Conservation (phyloP, 2,329 filamentous ascomycete genomes). For the Nemania bipapillata region DNA sequence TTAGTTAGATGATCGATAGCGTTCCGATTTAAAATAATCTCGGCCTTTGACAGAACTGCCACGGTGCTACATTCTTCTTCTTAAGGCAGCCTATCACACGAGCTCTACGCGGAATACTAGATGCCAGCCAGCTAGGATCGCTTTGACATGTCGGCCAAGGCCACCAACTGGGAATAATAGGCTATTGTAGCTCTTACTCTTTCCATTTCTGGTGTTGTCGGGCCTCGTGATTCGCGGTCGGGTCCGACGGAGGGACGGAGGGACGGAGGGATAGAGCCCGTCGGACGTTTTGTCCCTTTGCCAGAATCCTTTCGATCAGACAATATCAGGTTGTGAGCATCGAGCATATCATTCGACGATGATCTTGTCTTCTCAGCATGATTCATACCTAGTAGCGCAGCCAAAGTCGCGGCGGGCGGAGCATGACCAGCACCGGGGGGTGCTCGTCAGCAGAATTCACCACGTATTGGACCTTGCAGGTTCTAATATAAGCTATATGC, state of each 20-base stretch:
- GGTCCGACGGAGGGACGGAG: constrained; percentile 9
- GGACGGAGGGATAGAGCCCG: constrained; percentile 1
- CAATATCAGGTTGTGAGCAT: background rate
- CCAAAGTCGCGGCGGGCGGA: background rate
- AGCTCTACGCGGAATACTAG: background rate
- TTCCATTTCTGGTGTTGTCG: background rate
- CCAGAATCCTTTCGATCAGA: background rate
- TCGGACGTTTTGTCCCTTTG: background rate
- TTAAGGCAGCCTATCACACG: background rate
- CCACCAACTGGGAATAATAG: background rate
- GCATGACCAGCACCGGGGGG: background rate
- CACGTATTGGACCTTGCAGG: background rate
- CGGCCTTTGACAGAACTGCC: background rate
- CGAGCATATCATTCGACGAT: background rate
- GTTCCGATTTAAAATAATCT: background rate
- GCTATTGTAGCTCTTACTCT: background rate
- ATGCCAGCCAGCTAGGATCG: background rate
- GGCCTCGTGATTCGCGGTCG: background rate
- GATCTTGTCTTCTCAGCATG: too few species aligned
- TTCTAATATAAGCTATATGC: background rate
- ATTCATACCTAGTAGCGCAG: background rate
- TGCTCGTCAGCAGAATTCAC: background rate
- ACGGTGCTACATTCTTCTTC: background rate
- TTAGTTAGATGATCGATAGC: background rate
- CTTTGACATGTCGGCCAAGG: background rate